Percentiles rank a stretch among this genome's conserved stretches.
These are phyloP conservation scores for Calocera viscosa DNA, from an alignment of 768 basidiomycete genomes.

Conservation along the genomic window DNA sequence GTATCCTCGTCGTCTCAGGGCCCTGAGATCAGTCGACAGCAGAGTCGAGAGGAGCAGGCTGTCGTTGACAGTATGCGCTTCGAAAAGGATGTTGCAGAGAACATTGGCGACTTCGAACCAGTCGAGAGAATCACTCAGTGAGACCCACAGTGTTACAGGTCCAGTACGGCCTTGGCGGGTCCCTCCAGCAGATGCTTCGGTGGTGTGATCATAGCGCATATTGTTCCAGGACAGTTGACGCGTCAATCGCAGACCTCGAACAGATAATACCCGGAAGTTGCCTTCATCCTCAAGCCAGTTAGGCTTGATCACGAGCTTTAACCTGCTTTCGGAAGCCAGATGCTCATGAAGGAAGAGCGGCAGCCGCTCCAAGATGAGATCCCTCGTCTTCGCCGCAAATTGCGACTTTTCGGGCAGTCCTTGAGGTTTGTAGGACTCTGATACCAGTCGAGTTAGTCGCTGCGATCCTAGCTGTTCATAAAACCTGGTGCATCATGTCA, in stretches of 20 bases:
- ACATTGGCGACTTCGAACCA: conserved; percentile 91
- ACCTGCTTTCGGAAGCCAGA: conserved; percentile 25
- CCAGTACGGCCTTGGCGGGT: conserved; percentile 35
- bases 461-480: conserved; percentile 65
- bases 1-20: conserved; percentile 71
- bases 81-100: conserved; percentile 66
- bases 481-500: conserved; percentile 38
- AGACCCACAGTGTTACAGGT: conserved; percentile 66
- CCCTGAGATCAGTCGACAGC: conserved; percentile 74
- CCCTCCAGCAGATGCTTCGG: conserved; percentile 1
- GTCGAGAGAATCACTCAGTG: conserved; percentile 61
- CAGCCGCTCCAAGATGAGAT: conserved; percentile 65
- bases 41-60: conserved; percentile 86
- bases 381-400: conserved; percentile 40
- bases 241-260: conserved; percentile 12
- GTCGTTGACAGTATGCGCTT: conserved; percentile 71
- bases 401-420: conserved; percentile 40
- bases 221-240: conserved; percentile 5
- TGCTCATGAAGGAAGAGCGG: conserved; percentile 90
- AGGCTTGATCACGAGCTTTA: conserved; percentile 23
- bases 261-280: conserved; percentile 26
- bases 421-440: conserved; percentile 59
- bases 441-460: conserved; percentile 56
- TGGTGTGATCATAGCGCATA: conserved; percentile 1
- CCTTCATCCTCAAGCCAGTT: conserved; percentile 27